Evolutionary conservation across 352 stramenopile species (phyloP).

Genomic region (Pythium guiyangense): DNA sequence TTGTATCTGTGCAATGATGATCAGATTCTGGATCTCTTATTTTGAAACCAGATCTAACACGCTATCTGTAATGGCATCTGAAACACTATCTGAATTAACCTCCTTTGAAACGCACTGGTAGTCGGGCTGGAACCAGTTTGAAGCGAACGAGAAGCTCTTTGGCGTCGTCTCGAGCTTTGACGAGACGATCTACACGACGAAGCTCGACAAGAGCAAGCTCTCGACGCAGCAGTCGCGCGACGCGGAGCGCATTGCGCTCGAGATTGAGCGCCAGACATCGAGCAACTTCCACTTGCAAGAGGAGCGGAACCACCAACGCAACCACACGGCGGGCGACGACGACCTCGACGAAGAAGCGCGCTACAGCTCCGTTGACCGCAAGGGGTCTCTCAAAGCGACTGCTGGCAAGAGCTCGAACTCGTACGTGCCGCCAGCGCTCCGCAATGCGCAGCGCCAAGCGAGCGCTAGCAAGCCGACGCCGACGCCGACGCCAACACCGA

Average conservation of each 20-base stretch:
- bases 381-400: constrained; percentile 8
- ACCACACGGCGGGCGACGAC: constrained; percentile 59
- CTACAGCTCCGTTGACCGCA: constrained; percentile 92
- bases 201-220: constrained; percentile 92
- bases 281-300: constrained; percentile 95
- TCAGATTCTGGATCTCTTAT: not conserved
- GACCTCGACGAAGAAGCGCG: constrained; percentile 94
- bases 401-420: constrained; percentile 27
- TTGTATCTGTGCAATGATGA: not conserved
- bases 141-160: constrained; percentile 95
- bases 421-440: constrained; percentile 67
- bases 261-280: constrained; percentile 92
- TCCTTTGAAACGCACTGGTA: constrained; percentile 9
- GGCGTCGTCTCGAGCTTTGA: constrained; percentile 95
- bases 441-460: constrained; percentile 40
- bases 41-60: not conserved
- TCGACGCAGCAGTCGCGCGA: constrained; percentile 81
- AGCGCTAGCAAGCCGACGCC: constrained; percentile 23
- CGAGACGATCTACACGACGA: constrained; percentile 98
- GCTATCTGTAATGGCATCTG: not conserved
- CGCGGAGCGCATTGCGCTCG: constrained; percentile 91
- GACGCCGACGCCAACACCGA: not conserved
- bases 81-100: not conserved
- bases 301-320: constrained; percentile 58
- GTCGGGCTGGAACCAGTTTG: constrained; percentile 94